These are phyloP conservation scores for Puya raimondii DNA, from an alignment of 176 grass and related monocot genomes.

Conservation along the genomic window DNA sequence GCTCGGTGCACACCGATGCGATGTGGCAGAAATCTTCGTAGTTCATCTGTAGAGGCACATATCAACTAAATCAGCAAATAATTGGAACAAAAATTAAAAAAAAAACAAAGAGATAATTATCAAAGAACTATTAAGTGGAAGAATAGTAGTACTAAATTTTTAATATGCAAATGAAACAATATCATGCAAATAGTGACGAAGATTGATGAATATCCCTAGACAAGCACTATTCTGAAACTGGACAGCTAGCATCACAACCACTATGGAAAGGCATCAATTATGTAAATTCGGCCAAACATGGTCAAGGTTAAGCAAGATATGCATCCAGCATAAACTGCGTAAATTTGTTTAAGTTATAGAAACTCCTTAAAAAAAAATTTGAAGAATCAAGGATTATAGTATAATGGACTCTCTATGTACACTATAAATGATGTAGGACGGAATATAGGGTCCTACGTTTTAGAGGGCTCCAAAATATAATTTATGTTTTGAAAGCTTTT, in stretches of 20 bases:
- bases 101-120: neutral
- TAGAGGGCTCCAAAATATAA: too few relatives aligned
- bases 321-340: neutral
- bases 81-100: conserved; percentile 6
- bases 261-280: neutral
- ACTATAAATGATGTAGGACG: too few relatives aligned
- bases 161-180: neutral
- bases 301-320: neutral
- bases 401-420: too few relatives aligned
- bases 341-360: neutral
- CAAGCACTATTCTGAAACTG: neutral
- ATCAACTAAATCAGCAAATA: conserved; percentile 12
- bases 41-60: conserved; percentile 66
- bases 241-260: neutral
- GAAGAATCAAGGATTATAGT: neutral
- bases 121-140: neutral
- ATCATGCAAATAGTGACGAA: neutral
- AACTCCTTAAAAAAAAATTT: neutral
- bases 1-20: conserved; percentile 86
- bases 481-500: too few relatives aligned
- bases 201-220: neutral
- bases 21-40: conserved; percentile 99
- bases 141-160: neutral
- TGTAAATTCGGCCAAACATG: neutral
- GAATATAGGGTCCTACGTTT: too few relatives aligned